Evolutionary conservation across 2,329 filamentous ascomycete species (phyloP), one percentile per base, ranked within the genome.

Genomic region (Trichophyton benhamiae): DNA sequence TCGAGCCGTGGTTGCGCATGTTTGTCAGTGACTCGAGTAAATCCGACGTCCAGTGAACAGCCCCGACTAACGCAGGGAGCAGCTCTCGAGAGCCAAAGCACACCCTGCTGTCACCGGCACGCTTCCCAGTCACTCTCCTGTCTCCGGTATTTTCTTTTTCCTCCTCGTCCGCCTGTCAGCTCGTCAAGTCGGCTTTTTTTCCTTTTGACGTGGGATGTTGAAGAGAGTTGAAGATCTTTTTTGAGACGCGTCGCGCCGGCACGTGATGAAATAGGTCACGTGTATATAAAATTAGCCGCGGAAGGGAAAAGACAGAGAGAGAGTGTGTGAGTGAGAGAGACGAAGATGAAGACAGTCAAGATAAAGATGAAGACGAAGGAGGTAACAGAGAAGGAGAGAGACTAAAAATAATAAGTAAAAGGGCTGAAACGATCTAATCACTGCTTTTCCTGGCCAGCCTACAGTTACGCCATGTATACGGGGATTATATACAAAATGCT

Each of bases 181-280:
- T 20, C 8, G 9, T 25, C 17, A 11, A 11, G 13, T 22, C 25
- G 46, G 17, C 49, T 11, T 27, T 55, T 25, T 15, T n/a, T 55
- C 27, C 33, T 53, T 36, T 55, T 55, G 49, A 55, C 49, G 49
- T 55, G 49, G 49, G 49, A 55, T 36, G 49, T 36, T 36, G 49
- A 33, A 36, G 49, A 33, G 27, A 53, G 15, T 36, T 11, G 49
- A 55, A 55, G 49, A 36, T 55, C 49, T 25, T 42, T 58, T 7
- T 33, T 57, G 20, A 17, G 57, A 58, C 57, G 57, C 57, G 57
- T 58, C 57, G 57, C 57, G 57, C 57, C 30, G 13, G 36, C 57
- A 58, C 57, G 57, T 58, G 57, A 58, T 4, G 11, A 58, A n/a
- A 20, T 17, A 17, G 57, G 57, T 58, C 57, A 58, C 57, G 57